These are phyloP conservation scores for Pyrus pyrifolia DNA, from an alignment of 306 rosid species.

Conservation along the genomic window DNA sequence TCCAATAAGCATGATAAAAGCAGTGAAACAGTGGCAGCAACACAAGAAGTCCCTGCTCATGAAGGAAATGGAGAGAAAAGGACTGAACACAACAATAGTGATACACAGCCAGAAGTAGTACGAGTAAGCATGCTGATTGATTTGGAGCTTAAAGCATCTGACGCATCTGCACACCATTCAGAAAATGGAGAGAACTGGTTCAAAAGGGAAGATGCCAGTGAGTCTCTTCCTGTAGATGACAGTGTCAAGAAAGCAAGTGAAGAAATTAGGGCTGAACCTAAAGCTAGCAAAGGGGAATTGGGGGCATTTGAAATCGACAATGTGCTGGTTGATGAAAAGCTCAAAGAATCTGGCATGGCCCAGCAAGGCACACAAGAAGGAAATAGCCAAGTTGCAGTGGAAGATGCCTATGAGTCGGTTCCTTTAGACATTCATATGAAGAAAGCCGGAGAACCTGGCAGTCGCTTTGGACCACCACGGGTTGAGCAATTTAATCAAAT, in stretches of 20 bases:
- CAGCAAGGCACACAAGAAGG: conserved; percentile 21
- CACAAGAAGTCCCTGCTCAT: conserved; percentile 27
- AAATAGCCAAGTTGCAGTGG: conserved; percentile 15
- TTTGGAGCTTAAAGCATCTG: conserved; percentile 15
- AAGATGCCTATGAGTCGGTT: conserved; percentile 19
- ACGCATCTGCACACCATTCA: conserved; percentile 14
- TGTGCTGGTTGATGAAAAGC: conserved; percentile 19
- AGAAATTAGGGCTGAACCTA: conserved; percentile 20
- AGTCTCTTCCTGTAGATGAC: conserved; percentile 23
- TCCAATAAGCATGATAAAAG: conserved; percentile 24
- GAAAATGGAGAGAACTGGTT: conserved; percentile 15
- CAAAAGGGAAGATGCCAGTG: conserved; percentile 26
- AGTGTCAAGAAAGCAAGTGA: conserved; percentile 23
- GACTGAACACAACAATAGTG: conserved; percentile 18
- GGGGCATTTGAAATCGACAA: conserved; percentile 27
- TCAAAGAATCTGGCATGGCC: conserved; percentile 18
- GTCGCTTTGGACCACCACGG: conserved; percentile 20
- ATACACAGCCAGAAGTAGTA: conserved; percentile 24
- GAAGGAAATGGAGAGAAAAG: conserved; percentile 24
- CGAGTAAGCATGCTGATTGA: conserved; percentile 19
- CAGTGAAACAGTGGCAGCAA: conserved; percentile 19
- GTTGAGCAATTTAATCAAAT: conserved; percentile 22
- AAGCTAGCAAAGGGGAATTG: conserved; percentile 20
- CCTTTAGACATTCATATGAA: conserved; percentile 24
- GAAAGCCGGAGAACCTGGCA: conserved; percentile 32